Conservation (phyloP, 495 filamentous ascomycete genomes). For the Trichoderma virens region DNA sequence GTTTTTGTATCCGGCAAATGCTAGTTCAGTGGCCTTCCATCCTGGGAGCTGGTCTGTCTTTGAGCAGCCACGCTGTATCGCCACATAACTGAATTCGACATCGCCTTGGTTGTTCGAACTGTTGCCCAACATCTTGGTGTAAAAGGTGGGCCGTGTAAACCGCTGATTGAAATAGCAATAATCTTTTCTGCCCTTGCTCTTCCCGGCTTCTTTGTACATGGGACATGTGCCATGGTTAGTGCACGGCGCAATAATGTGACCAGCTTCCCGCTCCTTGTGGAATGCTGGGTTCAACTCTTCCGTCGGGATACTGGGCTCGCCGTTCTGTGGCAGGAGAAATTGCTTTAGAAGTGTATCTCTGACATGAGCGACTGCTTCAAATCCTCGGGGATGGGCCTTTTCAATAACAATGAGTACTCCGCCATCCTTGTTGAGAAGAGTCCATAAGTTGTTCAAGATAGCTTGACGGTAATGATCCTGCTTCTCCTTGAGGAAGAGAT, state of each 20-base stretch:
- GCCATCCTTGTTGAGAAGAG: slow-evolving; percentile 71
- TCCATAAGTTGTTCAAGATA: slow-evolving; percentile 80
- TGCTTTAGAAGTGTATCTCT: slow-evolving; percentile 68
- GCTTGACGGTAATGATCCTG: slow-evolving; percentile 69
- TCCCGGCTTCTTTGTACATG: slow-evolving; percentile 68
- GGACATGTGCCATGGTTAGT: slow-evolving; percentile 86
- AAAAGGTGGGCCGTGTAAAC: slow-evolving; percentile 72
- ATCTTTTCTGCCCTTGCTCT: slow-evolving; percentile 66
- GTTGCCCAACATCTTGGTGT: slow-evolving; percentile 69
- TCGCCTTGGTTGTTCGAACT: slow-evolving; percentile 77
- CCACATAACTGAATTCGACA: slow-evolving; percentile 78
- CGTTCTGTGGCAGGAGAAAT: slow-evolving; percentile 45
- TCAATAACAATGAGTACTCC: slow-evolving; percentile 84
- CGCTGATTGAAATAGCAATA: slow-evolving; percentile 88
- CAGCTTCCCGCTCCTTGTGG: slow-evolving; percentile 47
- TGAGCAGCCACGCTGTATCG: slow-evolving; percentile 66
- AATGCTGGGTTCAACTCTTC: slow-evolving; percentile 20
- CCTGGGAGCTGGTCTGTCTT: slow-evolving; percentile 39
- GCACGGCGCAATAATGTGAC: slow-evolving; percentile 93
- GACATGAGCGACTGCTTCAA: slow-evolving; percentile 82
- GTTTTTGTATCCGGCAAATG: slow-evolving; percentile 36
- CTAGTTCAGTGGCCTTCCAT: slow-evolving; percentile 22
- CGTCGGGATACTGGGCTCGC: slow-evolving; percentile 43
- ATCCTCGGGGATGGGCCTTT: slow-evolving; percentile 85
- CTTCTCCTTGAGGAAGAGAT: slow-evolving; percentile 62